phyloP scores from a whole-genome alignment of 257 asterid genomes.

The Solanum piurae region DNA sequence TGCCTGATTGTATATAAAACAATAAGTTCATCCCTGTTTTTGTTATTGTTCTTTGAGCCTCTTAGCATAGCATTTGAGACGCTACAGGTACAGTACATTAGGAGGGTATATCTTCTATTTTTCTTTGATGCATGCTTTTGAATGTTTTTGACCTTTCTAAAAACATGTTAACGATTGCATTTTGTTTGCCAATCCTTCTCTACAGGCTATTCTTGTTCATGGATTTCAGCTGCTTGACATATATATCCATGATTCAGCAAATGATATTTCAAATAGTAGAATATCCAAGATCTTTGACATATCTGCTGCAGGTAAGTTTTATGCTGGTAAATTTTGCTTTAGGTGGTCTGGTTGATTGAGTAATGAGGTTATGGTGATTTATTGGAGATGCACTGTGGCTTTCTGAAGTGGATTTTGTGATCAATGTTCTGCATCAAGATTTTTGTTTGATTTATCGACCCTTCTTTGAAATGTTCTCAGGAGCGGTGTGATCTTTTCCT shows the following conservation, averaged over 20 bases:
- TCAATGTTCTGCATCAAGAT: background rate
- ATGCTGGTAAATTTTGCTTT: background rate
- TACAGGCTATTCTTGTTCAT: slow-evolving; percentile 87
- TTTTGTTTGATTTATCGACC: background rate
- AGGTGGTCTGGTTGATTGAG: background rate
- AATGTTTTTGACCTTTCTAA: background rate
- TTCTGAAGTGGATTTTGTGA: background rate
- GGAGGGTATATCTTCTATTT: background rate
- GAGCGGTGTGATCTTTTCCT: background rate
- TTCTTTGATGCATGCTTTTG: background rate
- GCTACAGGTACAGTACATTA: slow-evolving; percentile 50
- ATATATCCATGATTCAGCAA: slow-evolving; percentile 69
- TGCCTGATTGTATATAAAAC: slow-evolving; percentile 43
- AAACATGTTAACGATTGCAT: background rate
- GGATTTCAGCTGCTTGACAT: slow-evolving; percentile 93
- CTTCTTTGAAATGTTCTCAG: background rate
- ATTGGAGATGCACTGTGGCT: background rate
- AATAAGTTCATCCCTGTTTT: slow-evolving; percentile 38
- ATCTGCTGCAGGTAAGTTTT: slow-evolving; percentile 57
- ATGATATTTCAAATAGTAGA: slow-evolving; percentile 49
- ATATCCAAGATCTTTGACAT: slow-evolving; percentile 55
- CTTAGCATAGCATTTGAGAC: slow-evolving; percentile 92
- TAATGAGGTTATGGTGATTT: background rate
- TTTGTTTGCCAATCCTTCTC: slow-evolving; percentile 7
- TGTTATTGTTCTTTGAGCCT: slow-evolving; percentile 90